These are phyloP conservation scores for Pseudocohnilembus persalinus DNA, from an alignment of 169 alveolate genomes.

Conservation along the genomic window DNA sequence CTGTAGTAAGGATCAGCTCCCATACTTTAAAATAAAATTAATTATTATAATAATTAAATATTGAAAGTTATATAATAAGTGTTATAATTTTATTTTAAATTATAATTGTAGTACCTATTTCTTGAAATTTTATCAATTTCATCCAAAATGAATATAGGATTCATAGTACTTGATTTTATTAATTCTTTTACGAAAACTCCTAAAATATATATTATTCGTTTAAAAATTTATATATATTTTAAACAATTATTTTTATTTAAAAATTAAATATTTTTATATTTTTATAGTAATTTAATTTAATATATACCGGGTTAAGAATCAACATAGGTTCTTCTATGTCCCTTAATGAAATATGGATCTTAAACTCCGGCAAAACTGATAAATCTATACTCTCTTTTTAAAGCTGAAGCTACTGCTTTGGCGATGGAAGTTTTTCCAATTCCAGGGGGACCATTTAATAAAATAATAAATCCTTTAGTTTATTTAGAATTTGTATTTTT, in stretches of 20 bases:
- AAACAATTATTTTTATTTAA: neutral
- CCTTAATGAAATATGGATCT: conserved; percentile 70
- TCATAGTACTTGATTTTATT: conserved; percentile 52
- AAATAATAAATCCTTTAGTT: conserved; percentile 61
- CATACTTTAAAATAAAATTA: conserved; percentile 15
- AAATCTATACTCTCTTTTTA: conserved; percentile 59
- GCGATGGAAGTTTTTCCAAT: conserved; percentile 78
- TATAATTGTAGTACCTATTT: neutral
- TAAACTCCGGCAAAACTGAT: conserved; percentile 73
- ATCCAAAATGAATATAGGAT: conserved; percentile 71
- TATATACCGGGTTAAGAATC: conserved; percentile 70
- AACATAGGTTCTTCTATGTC: conserved; percentile 72
- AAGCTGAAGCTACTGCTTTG: conserved; percentile 60
- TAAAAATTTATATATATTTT: neutral
- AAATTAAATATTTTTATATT: no score
- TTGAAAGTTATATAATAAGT: no score
- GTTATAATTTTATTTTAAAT: no score
- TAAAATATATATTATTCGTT: neutral
- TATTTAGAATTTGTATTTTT: conserved; percentile 52
- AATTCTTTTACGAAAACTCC: conserved; percentile 62
- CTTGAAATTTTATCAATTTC: conserved; percentile 72
- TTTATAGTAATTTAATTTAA: no score
- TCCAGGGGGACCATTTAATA: conserved; percentile 79
- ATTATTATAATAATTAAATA: neutral
- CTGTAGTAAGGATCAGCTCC: conserved; percentile 72